Percentiles rank a stretch among this genome's conserved stretches.
phyloP scores from a whole-genome alignment of 805 yeast species.

The Ogataea zsoltii region DNA sequence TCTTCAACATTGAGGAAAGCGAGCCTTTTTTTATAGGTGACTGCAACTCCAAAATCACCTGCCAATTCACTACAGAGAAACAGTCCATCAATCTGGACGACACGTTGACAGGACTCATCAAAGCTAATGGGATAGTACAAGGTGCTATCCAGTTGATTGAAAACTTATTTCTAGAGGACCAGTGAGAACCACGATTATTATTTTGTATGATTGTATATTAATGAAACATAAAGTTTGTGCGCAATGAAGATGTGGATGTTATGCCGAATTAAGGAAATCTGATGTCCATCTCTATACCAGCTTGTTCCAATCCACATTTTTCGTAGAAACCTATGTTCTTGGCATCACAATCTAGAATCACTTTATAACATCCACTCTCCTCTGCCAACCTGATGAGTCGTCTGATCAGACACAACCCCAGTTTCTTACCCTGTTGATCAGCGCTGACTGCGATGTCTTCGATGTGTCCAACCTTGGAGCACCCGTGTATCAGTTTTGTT shows the following conservation, averaged over 20 bases:
- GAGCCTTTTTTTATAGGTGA: slow-evolving; percentile 19
- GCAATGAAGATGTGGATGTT: background rate
- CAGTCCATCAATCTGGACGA: slow-evolving; percentile 14
- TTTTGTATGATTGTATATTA: slow-evolving; percentile 1
- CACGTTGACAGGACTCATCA: slow-evolving; percentile 19
- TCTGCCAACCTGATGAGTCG: slow-evolving; percentile 61
- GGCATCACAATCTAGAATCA: slow-evolving; percentile 85
- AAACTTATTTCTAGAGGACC: slow-evolving; percentile 7
- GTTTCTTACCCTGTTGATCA: slow-evolving; percentile 77
- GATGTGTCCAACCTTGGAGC: slow-evolving; percentile 89
- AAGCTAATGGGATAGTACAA: slow-evolving; percentile 19
- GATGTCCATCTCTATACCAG: slow-evolving; percentile 69
- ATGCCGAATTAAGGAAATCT: slow-evolving; percentile 37
- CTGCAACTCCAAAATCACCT: slow-evolving; percentile 16
- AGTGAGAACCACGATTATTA: background rate
- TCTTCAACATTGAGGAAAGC: slow-evolving; percentile 8
- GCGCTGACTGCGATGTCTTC: slow-evolving; percentile 86
- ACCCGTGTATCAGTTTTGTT: slow-evolving; percentile 76
- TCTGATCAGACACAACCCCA: slow-evolving; percentile 70
- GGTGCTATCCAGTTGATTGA: slow-evolving; percentile 18
- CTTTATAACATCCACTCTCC: slow-evolving; percentile 75
- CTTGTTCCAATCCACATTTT: slow-evolving; percentile 74
- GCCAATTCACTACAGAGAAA: slow-evolving; percentile 6
- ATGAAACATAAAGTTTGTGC: background rate
- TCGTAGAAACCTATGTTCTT: slow-evolving; percentile 82